These are phyloP conservation scores for Panicum virgatum DNA, from an alignment of 202 grass and related monocot species.

Conservation along the genomic window DNA sequence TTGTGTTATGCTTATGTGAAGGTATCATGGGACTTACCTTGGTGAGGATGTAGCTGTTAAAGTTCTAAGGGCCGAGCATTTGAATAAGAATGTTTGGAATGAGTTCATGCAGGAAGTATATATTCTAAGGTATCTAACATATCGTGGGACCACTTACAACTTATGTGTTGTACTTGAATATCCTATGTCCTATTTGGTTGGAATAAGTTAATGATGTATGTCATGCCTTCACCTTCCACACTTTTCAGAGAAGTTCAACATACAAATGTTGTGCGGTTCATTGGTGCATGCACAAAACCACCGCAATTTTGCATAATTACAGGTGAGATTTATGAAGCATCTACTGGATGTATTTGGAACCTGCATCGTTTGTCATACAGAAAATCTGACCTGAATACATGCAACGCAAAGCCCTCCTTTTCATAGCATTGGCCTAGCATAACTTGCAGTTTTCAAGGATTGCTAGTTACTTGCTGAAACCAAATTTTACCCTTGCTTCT, in stretches of 20 bases:
- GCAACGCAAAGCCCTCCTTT: not conserved
- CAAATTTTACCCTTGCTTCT: slow-evolving; percentile 14
- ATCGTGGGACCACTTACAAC: slow-evolving; percentile 23
- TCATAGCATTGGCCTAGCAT: not conserved
- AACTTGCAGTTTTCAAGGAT: not conserved
- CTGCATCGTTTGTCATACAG: too few species aligned
- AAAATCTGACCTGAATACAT: too few species aligned
- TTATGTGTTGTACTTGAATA: slow-evolving; percentile 30
- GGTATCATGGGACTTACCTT: slow-evolving; percentile 81
- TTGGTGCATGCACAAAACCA: slow-evolving; percentile 82
- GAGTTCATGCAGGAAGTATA: slow-evolving; percentile 96
- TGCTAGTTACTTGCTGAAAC: slow-evolving; percentile 28
- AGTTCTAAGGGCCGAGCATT: slow-evolving; percentile 83
- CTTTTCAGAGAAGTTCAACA: slow-evolving; percentile 85
- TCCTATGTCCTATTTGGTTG: not conserved
- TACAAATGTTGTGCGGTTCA: slow-evolving; percentile 85
- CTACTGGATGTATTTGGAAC: slow-evolving; percentile 18
- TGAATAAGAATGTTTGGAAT: slow-evolving; percentile 76
- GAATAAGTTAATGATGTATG: slow-evolving; percentile 23
- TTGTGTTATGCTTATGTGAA: slow-evolving; percentile 47
- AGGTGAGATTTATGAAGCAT: slow-evolving; percentile 55
- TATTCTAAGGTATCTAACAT: slow-evolving; percentile 85
- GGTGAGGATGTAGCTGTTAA: slow-evolving; percentile 95
- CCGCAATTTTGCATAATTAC: slow-evolving; percentile 93
- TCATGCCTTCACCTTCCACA: slow-evolving; percentile 16